phyloP scores from a whole-genome alignment of 345 rosid genomes.

The Syzygium grande region DNA sequence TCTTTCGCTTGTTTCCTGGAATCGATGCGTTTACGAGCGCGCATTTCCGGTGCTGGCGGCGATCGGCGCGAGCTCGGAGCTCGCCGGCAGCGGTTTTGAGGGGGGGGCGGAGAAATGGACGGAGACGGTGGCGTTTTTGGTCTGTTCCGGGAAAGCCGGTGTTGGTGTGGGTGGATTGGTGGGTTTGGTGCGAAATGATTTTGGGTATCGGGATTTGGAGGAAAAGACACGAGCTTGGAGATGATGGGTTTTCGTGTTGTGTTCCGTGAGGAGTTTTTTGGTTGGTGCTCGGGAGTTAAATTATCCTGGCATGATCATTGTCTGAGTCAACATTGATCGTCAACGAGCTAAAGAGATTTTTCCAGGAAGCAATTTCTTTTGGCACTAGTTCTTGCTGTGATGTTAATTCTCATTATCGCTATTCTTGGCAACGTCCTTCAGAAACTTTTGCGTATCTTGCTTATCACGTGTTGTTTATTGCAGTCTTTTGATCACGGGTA shows the following conservation, averaged over 20 bases:
- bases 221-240: background rate
- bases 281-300: background rate
- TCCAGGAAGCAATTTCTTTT: background rate
- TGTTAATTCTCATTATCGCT: background rate
- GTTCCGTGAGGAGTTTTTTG: background rate
- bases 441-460: background rate
- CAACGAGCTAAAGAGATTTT: background rate
- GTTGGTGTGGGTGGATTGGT: background rate
- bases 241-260: background rate
- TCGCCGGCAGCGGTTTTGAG: background rate
- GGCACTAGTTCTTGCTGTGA: background rate
- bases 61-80: background rate
- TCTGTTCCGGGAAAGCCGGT: background rate
- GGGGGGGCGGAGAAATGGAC: background rate
- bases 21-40: background rate
- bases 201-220: background rate
- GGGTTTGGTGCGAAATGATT: background rate
- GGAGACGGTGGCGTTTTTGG: background rate
- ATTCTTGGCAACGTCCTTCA: background rate
- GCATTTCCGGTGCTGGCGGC: background rate
- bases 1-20: background rate
- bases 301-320: background rate
- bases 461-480: background rate
- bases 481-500: slow-evolving; percentile 95
- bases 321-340: background rate